Evolutionary conservation across 805 yeast genomes (phyloP).

Genomic region (Jamesozyma piceae): DNA sequence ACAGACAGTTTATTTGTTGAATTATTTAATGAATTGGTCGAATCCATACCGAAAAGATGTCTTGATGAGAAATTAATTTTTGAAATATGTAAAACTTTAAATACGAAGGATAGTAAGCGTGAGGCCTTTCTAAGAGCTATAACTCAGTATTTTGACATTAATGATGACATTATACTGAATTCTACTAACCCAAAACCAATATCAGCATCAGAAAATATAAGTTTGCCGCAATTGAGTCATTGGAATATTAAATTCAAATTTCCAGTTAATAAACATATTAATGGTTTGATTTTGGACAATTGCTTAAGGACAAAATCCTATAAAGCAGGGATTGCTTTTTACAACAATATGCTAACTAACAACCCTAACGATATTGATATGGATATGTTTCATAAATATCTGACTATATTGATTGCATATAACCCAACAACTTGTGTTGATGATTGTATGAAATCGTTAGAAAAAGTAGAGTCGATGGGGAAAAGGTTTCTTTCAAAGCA

Average conservation of each 20-base stretch:
- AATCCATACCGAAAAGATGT: conserved; percentile 11
- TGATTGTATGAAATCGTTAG: conserved; percentile 10
- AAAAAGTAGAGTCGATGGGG: conserved; percentile 9
- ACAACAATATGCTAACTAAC: conserved; percentile 3
- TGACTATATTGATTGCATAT: conserved; percentile 7
- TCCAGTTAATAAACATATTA: conserved; percentile 9
- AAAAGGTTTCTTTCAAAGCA: conserved; percentile 9
- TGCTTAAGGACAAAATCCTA: conserved; percentile 12
- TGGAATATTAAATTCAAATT: conserved; percentile 6
- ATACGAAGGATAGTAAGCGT: conserved; percentile 7
- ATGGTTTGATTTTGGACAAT: conserved; percentile 17
- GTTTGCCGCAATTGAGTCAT: neutral
- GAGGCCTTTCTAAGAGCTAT: conserved; percentile 9
- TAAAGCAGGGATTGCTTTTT: conserved; percentile 13
- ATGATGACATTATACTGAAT: neutral
- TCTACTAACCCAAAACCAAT: neutral
- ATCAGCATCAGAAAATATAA: neutral
- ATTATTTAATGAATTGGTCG: conserved; percentile 13
- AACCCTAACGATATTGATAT: conserved; percentile 12
- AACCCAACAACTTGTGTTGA: conserved; percentile 15
- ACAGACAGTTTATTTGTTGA: conserved; percentile 14
- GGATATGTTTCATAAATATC: conserved; percentile 13
- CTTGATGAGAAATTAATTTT: conserved; percentile 20
- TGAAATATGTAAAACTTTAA: conserved; percentile 17
- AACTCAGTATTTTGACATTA: conserved; percentile 12